These are phyloP conservation scores for Hyparrhenia diplandra DNA, from an alignment of 176 grass and related monocot genomes.

Conservation along the genomic window DNA sequence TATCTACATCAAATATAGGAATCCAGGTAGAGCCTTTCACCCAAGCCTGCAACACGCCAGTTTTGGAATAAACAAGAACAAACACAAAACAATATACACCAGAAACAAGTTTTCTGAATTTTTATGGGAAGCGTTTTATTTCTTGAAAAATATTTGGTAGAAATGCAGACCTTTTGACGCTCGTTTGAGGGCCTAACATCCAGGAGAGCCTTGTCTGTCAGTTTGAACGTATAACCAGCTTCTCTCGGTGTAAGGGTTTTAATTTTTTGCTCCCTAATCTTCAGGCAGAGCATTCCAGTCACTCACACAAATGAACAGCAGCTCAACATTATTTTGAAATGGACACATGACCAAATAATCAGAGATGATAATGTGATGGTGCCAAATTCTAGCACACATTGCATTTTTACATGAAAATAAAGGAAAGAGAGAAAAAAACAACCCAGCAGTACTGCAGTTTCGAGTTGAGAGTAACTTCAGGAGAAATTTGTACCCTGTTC, in stretches of 20 bases:
- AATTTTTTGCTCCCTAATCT: constrained; percentile 97
- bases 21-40: constrained; percentile 96
- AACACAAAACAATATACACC: background rate
- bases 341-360: background rate
- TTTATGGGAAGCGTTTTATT: background rate
- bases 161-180: constrained; percentile 61
- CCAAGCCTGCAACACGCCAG: constrained; percentile 52
- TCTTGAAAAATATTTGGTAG: background rate
- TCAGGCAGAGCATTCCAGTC: constrained; percentile 34
- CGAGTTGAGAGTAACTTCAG: background rate
- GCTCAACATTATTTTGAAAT: background rate
- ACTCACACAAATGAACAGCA: constrained; percentile 4
- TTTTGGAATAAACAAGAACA: background rate
- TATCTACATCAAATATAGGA: constrained; percentile 86
- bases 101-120: background rate
- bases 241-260: constrained; percentile 89
- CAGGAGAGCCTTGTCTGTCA: constrained; percentile 72
- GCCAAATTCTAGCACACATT: background rate
- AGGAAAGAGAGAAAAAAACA: background rate
- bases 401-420: background rate
- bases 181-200: constrained; percentile 91
- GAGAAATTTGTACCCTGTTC: background rate
- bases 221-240: constrained; percentile 90
- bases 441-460: background rate
- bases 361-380: background rate